These are phyloP conservation scores for Paramecium caudatum DNA, from an alignment of 73 alveolate species.

Conservation along the genomic window DNA sequence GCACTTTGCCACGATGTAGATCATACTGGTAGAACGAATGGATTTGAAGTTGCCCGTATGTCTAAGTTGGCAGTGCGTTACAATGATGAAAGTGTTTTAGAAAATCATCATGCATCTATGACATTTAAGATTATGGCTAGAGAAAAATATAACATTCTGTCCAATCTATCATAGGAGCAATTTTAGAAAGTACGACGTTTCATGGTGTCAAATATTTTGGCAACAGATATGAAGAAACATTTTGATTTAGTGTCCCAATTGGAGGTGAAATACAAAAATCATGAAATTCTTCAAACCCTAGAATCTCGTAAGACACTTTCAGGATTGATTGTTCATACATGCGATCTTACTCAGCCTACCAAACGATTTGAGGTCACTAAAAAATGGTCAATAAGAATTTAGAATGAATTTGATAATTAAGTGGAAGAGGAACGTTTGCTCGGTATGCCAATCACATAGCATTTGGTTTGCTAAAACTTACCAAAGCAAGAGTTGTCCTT, in stretches of 20 bases:
- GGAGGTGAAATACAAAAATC: slow-evolving; percentile 61
- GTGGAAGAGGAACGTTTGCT: slow-evolving; percentile 69
- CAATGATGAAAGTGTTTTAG: slow-evolving; percentile 77
- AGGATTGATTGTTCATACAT: slow-evolving; percentile 71
- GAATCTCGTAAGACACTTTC: slow-evolving; percentile 33
- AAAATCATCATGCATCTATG: slow-evolving; percentile 76
- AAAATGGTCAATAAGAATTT: slow-evolving; percentile 73
- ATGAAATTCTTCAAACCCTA: not conserved
- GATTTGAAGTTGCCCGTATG: slow-evolving; percentile 77
- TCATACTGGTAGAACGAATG: slow-evolving; percentile 79
- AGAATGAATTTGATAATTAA: slow-evolving; percentile 67
- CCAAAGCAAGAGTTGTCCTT: slow-evolving; percentile 62
- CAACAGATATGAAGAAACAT: slow-evolving; percentile 78
- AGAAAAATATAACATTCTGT: slow-evolving; percentile 74
- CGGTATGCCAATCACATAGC: slow-evolving; percentile 69
- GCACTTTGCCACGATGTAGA: slow-evolving; percentile 76
- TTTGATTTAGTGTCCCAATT: slow-evolving; percentile 52
- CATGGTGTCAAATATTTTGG: slow-evolving; percentile 61
- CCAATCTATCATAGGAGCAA: slow-evolving; percentile 61
- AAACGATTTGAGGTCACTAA: slow-evolving; percentile 62
- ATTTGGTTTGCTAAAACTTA: slow-evolving; percentile 64
- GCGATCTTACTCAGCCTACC: slow-evolving; percentile 72
- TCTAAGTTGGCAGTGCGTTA: slow-evolving; percentile 75
- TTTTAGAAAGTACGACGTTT: slow-evolving; percentile 65
- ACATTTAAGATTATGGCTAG: slow-evolving; percentile 71